Percentiles rank a stretch among this genome's conserved stretches.
These are phyloP conservation scores for Umbelopsis vinacea DNA, from an alignment of 192 early-diverging fungal species.

Conservation along the genomic window DNA sequence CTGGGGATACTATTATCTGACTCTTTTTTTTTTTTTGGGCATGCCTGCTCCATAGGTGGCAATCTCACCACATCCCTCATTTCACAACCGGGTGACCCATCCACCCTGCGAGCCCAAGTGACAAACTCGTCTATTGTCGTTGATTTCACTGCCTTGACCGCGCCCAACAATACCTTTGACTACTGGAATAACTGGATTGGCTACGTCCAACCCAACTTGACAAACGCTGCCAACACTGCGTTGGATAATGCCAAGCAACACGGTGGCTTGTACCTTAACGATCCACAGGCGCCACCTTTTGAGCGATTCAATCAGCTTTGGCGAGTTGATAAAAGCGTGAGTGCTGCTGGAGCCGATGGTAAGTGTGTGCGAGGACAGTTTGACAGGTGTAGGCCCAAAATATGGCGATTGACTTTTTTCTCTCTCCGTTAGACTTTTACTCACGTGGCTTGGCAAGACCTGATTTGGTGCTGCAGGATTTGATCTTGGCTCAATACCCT, in stretches of 20 bases:
- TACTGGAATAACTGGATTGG: conserved; percentile 30
- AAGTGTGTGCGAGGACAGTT: neutral
- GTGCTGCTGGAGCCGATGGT: conserved; percentile 22
- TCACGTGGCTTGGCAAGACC: conserved; percentile 46
- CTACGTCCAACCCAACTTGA: conserved; percentile 18
- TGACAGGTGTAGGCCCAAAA: too few relatives aligned
- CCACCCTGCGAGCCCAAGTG: conserved; percentile 27
- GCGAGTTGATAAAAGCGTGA: conserved; percentile 28
- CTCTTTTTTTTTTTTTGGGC: too few relatives aligned
- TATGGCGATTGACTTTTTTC: too few relatives aligned
- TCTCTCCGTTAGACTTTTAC: conserved; percentile 50
- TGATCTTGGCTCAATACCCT: conserved; percentile 48
- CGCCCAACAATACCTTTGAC: conserved; percentile 7
- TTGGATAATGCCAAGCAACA: conserved; percentile 10
- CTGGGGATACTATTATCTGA: too few relatives aligned
- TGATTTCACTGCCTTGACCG: conserved; percentile 29
- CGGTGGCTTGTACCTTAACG: conserved; percentile 27
- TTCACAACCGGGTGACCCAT: conserved; percentile 24
- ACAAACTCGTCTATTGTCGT: conserved; percentile 35
- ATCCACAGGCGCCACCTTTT: conserved; percentile 38
- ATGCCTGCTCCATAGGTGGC: neutral
- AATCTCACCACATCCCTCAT: conserved; percentile 20
- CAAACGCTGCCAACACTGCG: conserved; percentile 23
- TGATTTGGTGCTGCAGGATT: conserved; percentile 48
- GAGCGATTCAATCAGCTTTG: conserved; percentile 33